Evolutionary conservation across 176 grass and related monocot genomes (phyloP), one percentile per base, ranked within the genome.

Genomic region (Leersia perrieri): DNA sequence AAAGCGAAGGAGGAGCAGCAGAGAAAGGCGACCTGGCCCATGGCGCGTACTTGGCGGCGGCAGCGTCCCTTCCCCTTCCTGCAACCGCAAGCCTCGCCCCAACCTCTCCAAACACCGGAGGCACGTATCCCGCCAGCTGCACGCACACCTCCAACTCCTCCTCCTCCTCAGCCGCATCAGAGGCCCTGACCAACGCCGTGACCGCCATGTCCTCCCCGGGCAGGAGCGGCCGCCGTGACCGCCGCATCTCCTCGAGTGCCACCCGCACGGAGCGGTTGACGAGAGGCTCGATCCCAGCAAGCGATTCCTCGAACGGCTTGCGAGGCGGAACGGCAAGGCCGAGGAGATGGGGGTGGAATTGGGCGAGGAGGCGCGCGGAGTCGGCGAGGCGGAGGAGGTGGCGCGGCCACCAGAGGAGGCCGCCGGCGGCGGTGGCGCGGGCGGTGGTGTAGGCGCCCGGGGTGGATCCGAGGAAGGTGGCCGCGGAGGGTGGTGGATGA

Each of bases 361-460:
- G 26, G 42, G 84, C 84, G 34, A 95, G 88, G 55, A 91, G 72
- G 29, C 78, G 39, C 13, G 80, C 55, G 25, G 95, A 98, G 22
- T 85, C 70, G 30, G 83, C 60, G 74, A 98, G 95, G 32, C 90
- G 92, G 69, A 36, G 73, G 57, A 98, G 81, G 80, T 98, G 95
- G 38, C 92, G 90, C 0, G 88, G 83, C 92, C 92, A 98, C 85
- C 91, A 98, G 79, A 84, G 84, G 76, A 97, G 60, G 60, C 81
- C 39, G 23, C 77, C 75, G 20, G 51, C n/a, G n/a, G n/a, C 75
- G 63, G 82, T 31, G 33, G 89, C 91, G 30, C 90, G 88, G 15
- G 92, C 88, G 15, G 92, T 98, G 5, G 95, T 98, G 80, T 93
- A 94, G 31, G 92, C 92, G n/a, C 95, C 95, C 2, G 74, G 34